These are phyloP conservation scores for Hypoxylon intermedium DNA, from an alignment of 495 filamentous ascomycete genomes.

Conservation along the genomic window DNA sequence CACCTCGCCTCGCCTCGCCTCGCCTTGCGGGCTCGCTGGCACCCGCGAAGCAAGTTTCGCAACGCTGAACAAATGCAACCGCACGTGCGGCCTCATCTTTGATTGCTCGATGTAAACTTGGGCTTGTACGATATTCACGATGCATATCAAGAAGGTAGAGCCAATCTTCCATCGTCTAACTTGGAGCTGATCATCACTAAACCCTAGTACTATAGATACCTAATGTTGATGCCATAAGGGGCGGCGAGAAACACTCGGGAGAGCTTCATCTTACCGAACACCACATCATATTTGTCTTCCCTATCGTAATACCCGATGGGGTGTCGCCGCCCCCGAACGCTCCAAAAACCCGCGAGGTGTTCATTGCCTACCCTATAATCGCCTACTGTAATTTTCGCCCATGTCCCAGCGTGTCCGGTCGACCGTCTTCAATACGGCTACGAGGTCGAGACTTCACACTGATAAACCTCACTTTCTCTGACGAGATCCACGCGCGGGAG, in stretches of 20 bases:
- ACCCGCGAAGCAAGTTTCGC: slow-evolving; percentile 26
- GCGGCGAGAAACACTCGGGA: slow-evolving; percentile 43
- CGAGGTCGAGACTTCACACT: slow-evolving; percentile 93
- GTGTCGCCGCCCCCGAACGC: slow-evolving; percentile 32
- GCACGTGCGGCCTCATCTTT: slow-evolving; percentile 8
- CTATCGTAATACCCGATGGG: slow-evolving; percentile 21
- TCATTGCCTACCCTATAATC: slow-evolving; percentile 95
- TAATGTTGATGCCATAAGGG: slow-evolving; percentile 42
- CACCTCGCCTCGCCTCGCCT: too few species aligned
- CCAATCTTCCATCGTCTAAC: neutral
- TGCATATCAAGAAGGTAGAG: slow-evolving; percentile 36
- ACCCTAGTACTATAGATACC: slow-evolving; percentile 30
- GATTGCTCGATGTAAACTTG: slow-evolving; percentile 12
- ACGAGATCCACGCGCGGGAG: slow-evolving; percentile 77
- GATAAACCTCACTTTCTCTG: slow-evolving; percentile 84
- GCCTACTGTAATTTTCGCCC: slow-evolving; percentile 74
- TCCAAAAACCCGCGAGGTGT: slow-evolving; percentile 73
- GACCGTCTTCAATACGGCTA: slow-evolving; percentile 83
- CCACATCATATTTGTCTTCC: slow-evolving; percentile 41
- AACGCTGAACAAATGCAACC: slow-evolving; percentile 30
- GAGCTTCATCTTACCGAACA: slow-evolving; percentile 44
- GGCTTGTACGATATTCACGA: slow-evolving; percentile 10
- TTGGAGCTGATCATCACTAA: slow-evolving; percentile 18
- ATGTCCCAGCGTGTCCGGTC: slow-evolving; percentile 71
- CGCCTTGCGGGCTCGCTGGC: slow-evolving; percentile 22